These are phyloP conservation scores for Euryodendron excelsum DNA, from an alignment of 148 eudicot species.

Conservation along the genomic window DNA sequence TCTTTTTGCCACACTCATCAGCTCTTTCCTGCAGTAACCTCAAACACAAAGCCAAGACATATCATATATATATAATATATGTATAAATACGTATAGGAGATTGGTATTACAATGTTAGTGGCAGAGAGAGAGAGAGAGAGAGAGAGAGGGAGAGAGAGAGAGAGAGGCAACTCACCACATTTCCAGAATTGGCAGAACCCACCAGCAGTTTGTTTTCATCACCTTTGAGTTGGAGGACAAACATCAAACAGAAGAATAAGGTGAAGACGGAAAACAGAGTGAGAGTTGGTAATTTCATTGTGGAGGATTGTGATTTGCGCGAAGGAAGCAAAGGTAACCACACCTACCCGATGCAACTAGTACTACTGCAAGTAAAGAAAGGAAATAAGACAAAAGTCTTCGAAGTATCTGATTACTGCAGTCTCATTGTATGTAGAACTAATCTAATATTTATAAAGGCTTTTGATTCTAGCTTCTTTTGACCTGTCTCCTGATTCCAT, in stretches of 20 bases:
- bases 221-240: slow-evolving; percentile 1
- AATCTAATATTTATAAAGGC: no score
- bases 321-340: no score
- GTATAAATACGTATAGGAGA: no score
- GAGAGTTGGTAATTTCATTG: slow-evolving; percentile 18
- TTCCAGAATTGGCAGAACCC: not conserved
- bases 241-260: slow-evolving; percentile 11
- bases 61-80: not conserved
- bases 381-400: no score
- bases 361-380: not conserved
- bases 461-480: slow-evolving; percentile 9
- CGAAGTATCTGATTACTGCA: no score
- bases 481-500: slow-evolving; percentile 39
- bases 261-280: slow-evolving; percentile 9
- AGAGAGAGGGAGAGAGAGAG: slow-evolving; percentile 16
- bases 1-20: slow-evolving; percentile 15
- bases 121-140: no score
- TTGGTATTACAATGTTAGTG: no score
- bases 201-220: not conserved
- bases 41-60: not conserved
- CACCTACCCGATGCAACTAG: no score
- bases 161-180: slow-evolving; percentile 10
- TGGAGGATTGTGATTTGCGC: no score
- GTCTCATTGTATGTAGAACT: no score
- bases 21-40: slow-evolving; percentile 18